Evolutionary conservation across 805 yeast species (phyloP), one percentile per base, ranked within the genome.

Genomic region (Myxozyma geophila): DNA sequence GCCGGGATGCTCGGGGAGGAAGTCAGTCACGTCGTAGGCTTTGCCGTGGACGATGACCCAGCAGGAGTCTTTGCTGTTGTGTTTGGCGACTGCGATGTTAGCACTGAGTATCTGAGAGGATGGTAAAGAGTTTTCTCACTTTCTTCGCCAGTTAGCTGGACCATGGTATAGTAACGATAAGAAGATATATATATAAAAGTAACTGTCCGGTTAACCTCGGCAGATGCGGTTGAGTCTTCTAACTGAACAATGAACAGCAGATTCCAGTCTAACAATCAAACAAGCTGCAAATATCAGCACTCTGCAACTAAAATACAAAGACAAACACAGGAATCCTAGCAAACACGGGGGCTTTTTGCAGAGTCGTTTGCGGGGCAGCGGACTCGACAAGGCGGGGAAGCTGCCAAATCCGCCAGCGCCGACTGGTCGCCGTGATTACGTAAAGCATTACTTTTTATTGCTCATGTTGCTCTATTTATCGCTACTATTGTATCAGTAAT

Each of bases 1-100:
- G 39, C 89, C 89, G 10, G 89, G 89, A 70, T 85, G 89, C 50
- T 82, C 79, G 21, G 78, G 79, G 41, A 83, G 70, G 68, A 85
- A 85, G 57, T 83, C 84, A 0, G 95, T 85, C 63, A 92, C 83
- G 73, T 92, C 90, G 73, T 90, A 91, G 12, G 85, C 96, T 68
- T 88, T 82, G 19, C 87, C 89, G 66, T 90, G 88, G 63, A 92
- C 84, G 8, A 88, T 85, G 19, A 91, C 89, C 97, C 97, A 92
- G 76, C 95, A 86, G 72, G 87, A 90, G 19, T 83, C 80, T 64
- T 79, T 78, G 19, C 76, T 70, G 74, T 82, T 81, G 77, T 88
- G 95, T 60, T 79, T 76, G n/a, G 75, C 74, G 35, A 84, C 80
- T 71, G 9, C 1, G 17, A 23, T 5, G 15, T 15, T 39, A 21